Evolutionary conservation across 805 yeast species (phyloP).

Genomic region (Nakazawaea sp.): DNA sequence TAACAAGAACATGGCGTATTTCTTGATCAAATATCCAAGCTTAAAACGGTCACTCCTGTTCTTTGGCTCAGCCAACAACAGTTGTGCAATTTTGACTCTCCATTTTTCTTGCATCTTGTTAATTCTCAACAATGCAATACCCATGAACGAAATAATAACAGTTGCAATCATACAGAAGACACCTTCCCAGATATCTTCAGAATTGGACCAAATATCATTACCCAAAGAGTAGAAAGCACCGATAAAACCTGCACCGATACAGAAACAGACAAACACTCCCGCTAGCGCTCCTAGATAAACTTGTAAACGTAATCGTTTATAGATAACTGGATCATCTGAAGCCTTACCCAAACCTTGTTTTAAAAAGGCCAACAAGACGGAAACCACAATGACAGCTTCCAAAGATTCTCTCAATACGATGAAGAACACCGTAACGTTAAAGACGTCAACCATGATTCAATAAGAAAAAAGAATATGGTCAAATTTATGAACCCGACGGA

Average conservation of each 20-base stretch:
- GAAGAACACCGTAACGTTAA: constrained; percentile 74
- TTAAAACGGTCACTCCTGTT: constrained; percentile 43
- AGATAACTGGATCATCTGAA: constrained; percentile 31
- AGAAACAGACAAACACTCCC: constrained; percentile 76
- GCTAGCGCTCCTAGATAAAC: constrained; percentile 77
- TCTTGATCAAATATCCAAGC: constrained; percentile 50
- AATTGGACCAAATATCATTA: constrained; percentile 74
- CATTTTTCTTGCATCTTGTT: constrained; percentile 96
- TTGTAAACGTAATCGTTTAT: constrained; percentile 62
- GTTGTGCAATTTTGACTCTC: constrained; percentile 90
- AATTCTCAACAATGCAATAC: constrained; percentile 91
- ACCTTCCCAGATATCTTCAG: constrained; percentile 98
- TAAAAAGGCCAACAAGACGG: constrained; percentile 85
- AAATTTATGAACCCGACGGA: too few relatives aligned
- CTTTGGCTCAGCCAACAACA: constrained; percentile 55
- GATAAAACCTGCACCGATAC: constrained; percentile 87
- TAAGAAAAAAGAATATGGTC: too few relatives aligned
- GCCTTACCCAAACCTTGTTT: constrained; percentile 73
- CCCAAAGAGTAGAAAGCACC: constrained; percentile 84
- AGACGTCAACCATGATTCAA: constrained; percentile 56
- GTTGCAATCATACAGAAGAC: constrained; percentile 87
- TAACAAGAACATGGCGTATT: constrained; percentile 82
- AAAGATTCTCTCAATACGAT: constrained; percentile 89
- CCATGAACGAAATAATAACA: constrained; percentile 85
- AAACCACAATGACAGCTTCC: constrained; percentile 88